Evolutionary conservation across 225 moss, liverwort and hornwort genomes (phyloP).

Genomic region (Physcomitrellopsis africana): DNA sequence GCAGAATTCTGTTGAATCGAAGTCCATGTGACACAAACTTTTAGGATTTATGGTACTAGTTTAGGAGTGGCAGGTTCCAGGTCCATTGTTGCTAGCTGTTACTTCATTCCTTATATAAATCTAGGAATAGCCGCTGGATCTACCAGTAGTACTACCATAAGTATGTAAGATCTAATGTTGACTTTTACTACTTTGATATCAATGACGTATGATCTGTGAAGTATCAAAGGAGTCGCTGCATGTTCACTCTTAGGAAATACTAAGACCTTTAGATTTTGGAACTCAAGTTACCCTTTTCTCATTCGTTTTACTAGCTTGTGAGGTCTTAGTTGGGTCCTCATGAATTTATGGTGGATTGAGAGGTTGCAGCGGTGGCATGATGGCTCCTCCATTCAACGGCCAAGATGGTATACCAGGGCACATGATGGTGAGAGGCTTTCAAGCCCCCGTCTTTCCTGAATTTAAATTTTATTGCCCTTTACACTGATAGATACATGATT

Average conservation of each 20-base stretch:
- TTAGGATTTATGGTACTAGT: not conserved
- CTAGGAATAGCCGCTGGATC: not conserved
- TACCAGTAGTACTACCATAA: not conserved
- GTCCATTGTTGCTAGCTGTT: not conserved
- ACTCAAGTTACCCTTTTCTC: not conserved
- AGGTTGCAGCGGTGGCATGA: constrained; percentile 71
- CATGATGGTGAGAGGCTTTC: constrained; percentile 66
- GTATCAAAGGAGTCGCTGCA: no score
- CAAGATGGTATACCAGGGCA: constrained; percentile 74
- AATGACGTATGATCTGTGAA: not conserved
- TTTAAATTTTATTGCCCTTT: not conserved
- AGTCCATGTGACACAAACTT: not conserved
- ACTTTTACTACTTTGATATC: not conserved
- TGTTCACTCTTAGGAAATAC: not conserved
- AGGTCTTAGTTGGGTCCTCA: constrained; percentile 14
- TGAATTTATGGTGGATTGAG: constrained; percentile 12
- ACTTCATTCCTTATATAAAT: not conserved
- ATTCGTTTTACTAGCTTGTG: not conserved
- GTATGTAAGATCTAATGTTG: not conserved
- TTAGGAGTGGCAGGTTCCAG: not conserved
- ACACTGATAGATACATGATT: not conserved
- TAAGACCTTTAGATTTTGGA: not conserved
- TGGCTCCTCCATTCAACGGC: constrained; percentile 69
- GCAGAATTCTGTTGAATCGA: not conserved
- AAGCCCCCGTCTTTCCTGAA: not conserved